Base-by-base conservation (phyloP, 139 green algal species). In the Deuterostichococcus epilithicus region DNA sequence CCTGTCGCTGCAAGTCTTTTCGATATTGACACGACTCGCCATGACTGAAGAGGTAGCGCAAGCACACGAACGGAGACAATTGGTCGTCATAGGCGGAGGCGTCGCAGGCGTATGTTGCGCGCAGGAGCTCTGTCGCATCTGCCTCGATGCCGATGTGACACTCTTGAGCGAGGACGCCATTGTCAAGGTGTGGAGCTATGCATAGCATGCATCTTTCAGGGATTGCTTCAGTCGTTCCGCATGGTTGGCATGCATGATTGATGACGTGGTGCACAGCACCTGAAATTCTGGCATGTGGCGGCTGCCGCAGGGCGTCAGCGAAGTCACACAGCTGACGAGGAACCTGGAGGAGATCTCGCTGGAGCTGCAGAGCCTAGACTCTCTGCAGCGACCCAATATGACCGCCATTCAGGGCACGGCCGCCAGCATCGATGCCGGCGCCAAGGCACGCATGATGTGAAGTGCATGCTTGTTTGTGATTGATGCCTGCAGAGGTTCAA, bases 71-170 rank as follows among this genome's bases (percentile, higher is more conserved):
- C n/a, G n/a, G n/a, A 63, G 52, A 63, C 52, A 63, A 28, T 20
- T 63, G 52, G 84, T 97, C 0, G 87, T 97, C 0, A 38, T 97
- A 15, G 92, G 92, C 4, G 92, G 88, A 0, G 92, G 92, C 38
- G 88, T 97, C 34, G 90, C 89, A 25, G 92, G 92, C 22, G 85
- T 94, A 5, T 93, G 85, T 75, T 96, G 91, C 78, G 90, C 83
- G 0, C 84, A 94, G 47, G 88, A 95, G 77, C 83, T 97, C 2
- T 87, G 82, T 68, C 80, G 86, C 30, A 74, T 91, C 1, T 69
- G 39, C 8, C 80, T 73, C 2, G 23, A 85, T 0, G 76, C 85
- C 39, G 23, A 77, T 23, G 68, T 95, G 32, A 80, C 59, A 20
- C 68, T 95, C 0, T 80, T 95, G 1, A 87, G 91, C 1, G 81